Base-by-base conservation (phyloP, 2,329 filamentous ascomycete species). In the Cladophialophora chaetospira region DNA sequence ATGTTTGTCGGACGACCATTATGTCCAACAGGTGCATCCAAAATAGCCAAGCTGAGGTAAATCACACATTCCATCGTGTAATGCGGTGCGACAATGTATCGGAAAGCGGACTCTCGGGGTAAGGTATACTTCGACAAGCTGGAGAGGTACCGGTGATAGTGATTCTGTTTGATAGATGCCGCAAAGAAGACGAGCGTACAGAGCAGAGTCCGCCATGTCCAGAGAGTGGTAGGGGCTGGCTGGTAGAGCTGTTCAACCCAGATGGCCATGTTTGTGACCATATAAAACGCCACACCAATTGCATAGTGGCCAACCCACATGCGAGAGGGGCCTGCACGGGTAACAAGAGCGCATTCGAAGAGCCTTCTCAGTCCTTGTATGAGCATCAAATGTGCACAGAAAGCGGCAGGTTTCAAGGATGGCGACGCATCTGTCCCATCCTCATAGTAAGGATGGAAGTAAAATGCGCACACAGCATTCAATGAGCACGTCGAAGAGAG, bases 221-320 rank as follows among this genome's bases (percentile, higher is more conserved):
- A 53, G 6, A 51, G 19, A 47, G 55, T 13, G 36, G 44, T 10
- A 15, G 25, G 15, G 23, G 21, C 11, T 1, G 31, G 10, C 44
- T 28, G 36, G 31, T 33, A 15, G 36, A 57, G 25, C 21, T 51
- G 43, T 72, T 97, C 91, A 57, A 95, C 81, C 92, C 92, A 97
- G 29, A 96, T 77, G 3, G 89, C 83, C 44, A 96, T 69, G 52
- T 86, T 86, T 66, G 89, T 88, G 56, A 78, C 78, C 4, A 86
- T 68, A 72, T 99, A 99, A 72, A 89, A 97, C 8, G 76, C 73
- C 47, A 94, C 72, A 0, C 91, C 94, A 36, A 97, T 71, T 13
- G 87, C 62, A 87, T 91, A 97, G 70, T 96, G 89, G 13, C 86
- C 82, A 61, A 92, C 73, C 84, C 87, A 91, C 93, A 99, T 99